These are phyloP conservation scores for Telopea speciosissima DNA, from an alignment of 177 flowering plant genomes.

Conservation along the genomic window DNA sequence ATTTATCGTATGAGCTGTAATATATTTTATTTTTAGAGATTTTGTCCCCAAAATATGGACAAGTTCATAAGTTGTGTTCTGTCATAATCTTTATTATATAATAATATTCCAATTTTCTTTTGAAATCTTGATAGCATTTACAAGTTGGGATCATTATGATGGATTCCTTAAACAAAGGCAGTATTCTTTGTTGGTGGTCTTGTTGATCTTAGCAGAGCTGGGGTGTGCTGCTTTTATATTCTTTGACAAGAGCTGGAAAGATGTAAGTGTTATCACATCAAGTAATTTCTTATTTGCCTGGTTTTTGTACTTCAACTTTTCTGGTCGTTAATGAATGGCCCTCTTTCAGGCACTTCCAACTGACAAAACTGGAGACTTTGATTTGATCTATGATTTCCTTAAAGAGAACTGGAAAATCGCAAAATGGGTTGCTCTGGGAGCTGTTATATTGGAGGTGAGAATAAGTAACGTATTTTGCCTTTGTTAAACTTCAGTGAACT, in stretches of 20 bases:
- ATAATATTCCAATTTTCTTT: neutral
- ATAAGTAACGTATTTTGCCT: neutral
- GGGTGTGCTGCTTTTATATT: slow-evolving; percentile 7
- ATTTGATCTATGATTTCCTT: slow-evolving; percentile 67
- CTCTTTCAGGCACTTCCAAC: slow-evolving; percentile 59
- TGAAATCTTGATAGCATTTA: neutral
- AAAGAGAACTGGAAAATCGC: slow-evolving; percentile 72
- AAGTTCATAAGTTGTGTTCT: too few relatives aligned
- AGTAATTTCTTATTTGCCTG: neutral
- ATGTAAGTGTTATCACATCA: slow-evolving; percentile 35
- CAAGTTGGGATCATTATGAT: neutral
- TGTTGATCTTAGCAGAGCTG: slow-evolving; percentile 5
- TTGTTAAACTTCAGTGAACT: neutral
- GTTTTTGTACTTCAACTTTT: slow-evolving; percentile 1
- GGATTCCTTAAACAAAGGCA: slow-evolving; percentile 41
- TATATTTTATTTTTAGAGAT: too few relatives aligned
- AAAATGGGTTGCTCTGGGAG: slow-evolving; percentile 91
- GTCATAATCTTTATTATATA: too few relatives aligned
- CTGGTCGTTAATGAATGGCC: slow-evolving; percentile 5
- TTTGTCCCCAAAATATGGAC: neutral
- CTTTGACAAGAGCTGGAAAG: slow-evolving; percentile 44
- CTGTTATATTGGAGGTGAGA: slow-evolving; percentile 75
- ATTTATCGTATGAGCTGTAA: neutral
- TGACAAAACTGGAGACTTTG: slow-evolving; percentile 84
- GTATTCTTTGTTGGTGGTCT: slow-evolving; percentile 7